These are phyloP conservation scores for Apiospora saccharicola DNA, from an alignment of 2,329 filamentous ascomycete genomes.

Conservation along the genomic window DNA sequence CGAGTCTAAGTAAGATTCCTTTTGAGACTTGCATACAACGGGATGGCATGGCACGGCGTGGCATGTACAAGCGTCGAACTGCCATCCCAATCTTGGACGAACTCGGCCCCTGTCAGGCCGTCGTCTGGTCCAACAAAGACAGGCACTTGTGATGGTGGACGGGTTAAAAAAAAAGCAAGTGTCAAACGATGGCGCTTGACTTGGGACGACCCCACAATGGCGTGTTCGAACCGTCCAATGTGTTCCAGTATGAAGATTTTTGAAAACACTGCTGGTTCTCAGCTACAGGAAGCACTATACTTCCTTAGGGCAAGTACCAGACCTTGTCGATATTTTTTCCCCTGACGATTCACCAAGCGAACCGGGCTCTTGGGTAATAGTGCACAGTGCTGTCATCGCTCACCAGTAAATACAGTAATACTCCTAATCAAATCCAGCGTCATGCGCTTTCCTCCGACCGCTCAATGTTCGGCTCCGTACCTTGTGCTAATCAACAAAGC, in stretches of 20 bases:
- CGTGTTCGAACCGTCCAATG: conserved; percentile 17
- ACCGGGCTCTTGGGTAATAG: conserved; percentile 19
- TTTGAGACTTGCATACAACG: not conserved
- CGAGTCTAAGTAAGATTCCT: not conserved
- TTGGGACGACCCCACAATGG: conserved; percentile 20
- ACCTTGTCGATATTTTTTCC: not conserved
- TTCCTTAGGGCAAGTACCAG: conserved; percentile 10
- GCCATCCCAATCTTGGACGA: conserved; percentile 14
- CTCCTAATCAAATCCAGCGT: conserved; percentile 1
- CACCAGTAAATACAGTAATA: conserved; percentile 1
- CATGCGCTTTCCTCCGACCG: conserved; percentile 4
- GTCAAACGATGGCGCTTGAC: conserved; percentile 18
- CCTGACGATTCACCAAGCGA: conserved; percentile 1
- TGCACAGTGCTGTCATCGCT: conserved; percentile 2
- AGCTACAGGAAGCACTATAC: not conserved
- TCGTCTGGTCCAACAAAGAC: not conserved
- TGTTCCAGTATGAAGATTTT: conserved; percentile 13
- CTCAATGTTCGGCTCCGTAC: conserved; percentile 3
- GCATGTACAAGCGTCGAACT: conserved; percentile 9
- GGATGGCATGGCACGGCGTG: not conserved
- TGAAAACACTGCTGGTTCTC: not conserved
- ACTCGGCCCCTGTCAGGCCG: not conserved
- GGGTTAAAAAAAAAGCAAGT: conserved; percentile 22
- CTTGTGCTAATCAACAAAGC: not conserved
- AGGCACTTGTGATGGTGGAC: not conserved